Percentiles rank a stretch among this genome's conserved stretches.
Evolutionary conservation across 1,284 basidiomycete species (phyloP).

Genomic region (Trichosporon coremiiforme): DNA sequence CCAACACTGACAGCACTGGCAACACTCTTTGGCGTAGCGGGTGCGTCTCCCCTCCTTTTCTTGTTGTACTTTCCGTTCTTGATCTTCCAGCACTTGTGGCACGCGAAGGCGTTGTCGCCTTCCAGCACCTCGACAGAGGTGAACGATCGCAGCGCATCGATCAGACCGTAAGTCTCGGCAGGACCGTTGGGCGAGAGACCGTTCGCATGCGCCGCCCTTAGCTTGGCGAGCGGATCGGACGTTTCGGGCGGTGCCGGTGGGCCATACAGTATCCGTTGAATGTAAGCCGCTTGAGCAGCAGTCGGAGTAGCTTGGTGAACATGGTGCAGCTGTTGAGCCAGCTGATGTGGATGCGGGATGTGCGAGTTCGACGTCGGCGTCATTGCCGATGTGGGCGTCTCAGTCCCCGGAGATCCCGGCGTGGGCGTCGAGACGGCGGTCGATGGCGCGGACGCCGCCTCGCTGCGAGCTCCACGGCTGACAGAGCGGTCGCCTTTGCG

Average conservation of each 20-base stretch:
- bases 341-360: slow-evolving; percentile 8
- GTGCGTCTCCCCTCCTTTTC: not conserved
- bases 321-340: slow-evolving; percentile 20
- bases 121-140: slow-evolving; percentile 87
- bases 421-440: slow-evolving; percentile 14
- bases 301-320: slow-evolving; percentile 45
- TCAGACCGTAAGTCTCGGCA: slow-evolving; percentile 50
- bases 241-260: slow-evolving; percentile 32
- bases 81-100: slow-evolving; percentile 84
- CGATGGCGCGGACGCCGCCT: not conserved
- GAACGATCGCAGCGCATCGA: slow-evolving; percentile 74
- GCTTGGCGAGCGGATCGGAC: slow-evolving; percentile 48
- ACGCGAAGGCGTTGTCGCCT: slow-evolving; percentile 91
- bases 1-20: not conserved
- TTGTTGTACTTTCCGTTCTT: slow-evolving; percentile 47
- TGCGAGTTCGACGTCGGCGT: not conserved
- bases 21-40: not conserved
- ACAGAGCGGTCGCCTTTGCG: not conserved
- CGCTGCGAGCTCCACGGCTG: not conserved
- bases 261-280: slow-evolving; percentile 52
- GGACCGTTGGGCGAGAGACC: slow-evolving; percentile 26
- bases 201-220: slow-evolving; percentile 43
- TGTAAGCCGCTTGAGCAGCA: slow-evolving; percentile 56
- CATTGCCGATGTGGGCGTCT: not conserved
- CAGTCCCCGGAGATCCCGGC: not conserved